Evolutionary conservation across 2,329 filamentous ascomycete species (phyloP), one percentile per base, ranked within the genome.

Genomic region (Geosmithia morbida): DNA sequence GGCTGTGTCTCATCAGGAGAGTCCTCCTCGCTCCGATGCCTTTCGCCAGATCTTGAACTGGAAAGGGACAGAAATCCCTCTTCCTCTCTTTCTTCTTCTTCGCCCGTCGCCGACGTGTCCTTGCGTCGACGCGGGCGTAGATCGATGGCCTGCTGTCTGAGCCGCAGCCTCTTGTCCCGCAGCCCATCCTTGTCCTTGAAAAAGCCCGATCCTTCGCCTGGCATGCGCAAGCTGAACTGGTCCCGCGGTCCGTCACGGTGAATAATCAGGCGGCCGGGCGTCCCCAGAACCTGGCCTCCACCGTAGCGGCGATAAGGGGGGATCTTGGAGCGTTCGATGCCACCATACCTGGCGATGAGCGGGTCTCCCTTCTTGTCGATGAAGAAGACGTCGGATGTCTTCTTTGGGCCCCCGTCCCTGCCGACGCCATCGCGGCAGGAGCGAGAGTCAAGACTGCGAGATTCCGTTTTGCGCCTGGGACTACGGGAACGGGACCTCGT

Each of bases 361-460:
- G 73, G 68, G 56, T 97, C 90, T 0, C 90, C 89, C 56, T 79
- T 80, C 41, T 69, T 77, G 62, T 97, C 90, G 46, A 85, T 56
- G 43, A 77, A 55, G 59, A 77, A 89, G 3, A 58, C n/a, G 29
- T 47, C 45, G 6, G 48, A 49, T 42, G 43, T 29, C 39, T 13
- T 33, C 22, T 6, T 33, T 17, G 10, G 19, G 8, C 26, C 41
- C 19, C 13, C 14, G 14, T 3, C 6, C 10, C 2, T n/a, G 22
- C n/a, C 37, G 17, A 37, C 20, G 8, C 8, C 16, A 13, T 6
- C 5, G 20, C 19, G 19, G 13, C 11, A n/a, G 41, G 16, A 26
- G 41, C n/a, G 10, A n/a, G 40, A 8, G 18, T 18, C 33, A n/a
- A n/a, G n/a, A 4, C 19, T 20, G 30, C 30, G 42, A 20, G 7